Percentiles rank a stretch among this genome's conserved stretches.
phyloP scores from a whole-genome alignment of 2,329 filamentous ascomycete species.

The Aureobasidium sp. region DNA sequence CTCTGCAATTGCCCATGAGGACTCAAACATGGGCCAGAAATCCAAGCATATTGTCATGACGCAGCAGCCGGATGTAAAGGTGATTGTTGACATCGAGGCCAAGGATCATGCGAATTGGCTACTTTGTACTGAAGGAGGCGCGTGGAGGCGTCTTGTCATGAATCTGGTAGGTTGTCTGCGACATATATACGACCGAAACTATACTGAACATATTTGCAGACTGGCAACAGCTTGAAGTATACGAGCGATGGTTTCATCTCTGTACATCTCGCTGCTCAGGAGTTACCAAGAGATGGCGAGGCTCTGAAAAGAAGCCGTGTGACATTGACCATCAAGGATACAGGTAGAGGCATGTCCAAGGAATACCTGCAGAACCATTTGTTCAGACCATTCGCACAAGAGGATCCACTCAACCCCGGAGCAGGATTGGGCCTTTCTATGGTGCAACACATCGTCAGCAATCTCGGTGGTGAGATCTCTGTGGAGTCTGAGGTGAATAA shows the following conservation, averaged over 20 bases:
- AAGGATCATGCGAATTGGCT: conserved; percentile 33
- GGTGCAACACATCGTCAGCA: conserved; percentile 26
- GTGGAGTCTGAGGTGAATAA: conserved; percentile 46
- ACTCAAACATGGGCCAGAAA: conserved; percentile 34
- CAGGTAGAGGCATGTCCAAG: conserved; percentile 30
- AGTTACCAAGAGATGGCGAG: neutral
- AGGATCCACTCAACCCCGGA: conserved; percentile 27
- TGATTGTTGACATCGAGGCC: conserved; percentile 40
- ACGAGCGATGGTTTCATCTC: conserved; percentile 37
- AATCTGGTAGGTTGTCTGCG: conserved; percentile 20
- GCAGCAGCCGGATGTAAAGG: conserved; percentile 24
- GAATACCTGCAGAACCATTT: conserved; percentile 26
- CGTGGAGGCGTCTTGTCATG: conserved; percentile 26
- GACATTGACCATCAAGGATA: conserved; percentile 22
- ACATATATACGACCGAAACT: no score
- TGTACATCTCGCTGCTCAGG: conserved; percentile 22
- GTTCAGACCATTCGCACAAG: conserved; percentile 30
- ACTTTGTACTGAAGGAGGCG: conserved; percentile 39
- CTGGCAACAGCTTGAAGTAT: conserved; percentile 46
- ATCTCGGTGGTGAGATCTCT: conserved; percentile 30
- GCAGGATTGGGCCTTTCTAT: conserved; percentile 32
- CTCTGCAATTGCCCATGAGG: conserved; percentile 21
- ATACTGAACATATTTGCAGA: conserved; percentile 41
- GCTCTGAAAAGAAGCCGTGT: neutral
- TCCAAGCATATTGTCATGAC: neutral